Conservation (phyloP, 2,329 filamentous ascomycete species). For the Emericellopsis atlantica region DNA sequence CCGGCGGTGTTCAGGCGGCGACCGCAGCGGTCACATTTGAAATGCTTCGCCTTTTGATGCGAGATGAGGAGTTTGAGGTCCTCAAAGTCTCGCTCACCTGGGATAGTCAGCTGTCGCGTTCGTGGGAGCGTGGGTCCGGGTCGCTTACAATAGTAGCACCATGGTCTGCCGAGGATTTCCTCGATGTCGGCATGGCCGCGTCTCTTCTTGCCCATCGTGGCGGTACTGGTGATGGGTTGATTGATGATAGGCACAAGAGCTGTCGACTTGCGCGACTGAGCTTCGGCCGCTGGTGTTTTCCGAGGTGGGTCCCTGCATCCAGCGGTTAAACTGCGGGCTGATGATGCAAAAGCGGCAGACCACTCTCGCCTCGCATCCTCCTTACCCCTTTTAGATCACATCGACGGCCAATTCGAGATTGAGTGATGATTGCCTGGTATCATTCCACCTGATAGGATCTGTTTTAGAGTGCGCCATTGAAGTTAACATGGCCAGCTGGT, state of each 20-base stretch:
- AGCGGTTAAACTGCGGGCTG: neutral
- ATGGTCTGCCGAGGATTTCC: slow-evolving; percentile 75
- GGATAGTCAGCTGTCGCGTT: slow-evolving; percentile 10
- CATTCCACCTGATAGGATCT: no score
- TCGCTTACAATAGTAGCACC: slow-evolving; percentile 86
- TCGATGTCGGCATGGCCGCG: slow-evolving; percentile 76
- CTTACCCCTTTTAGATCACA: no score
- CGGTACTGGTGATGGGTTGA: neutral
- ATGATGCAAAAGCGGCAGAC: no score
- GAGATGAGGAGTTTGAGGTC: slow-evolving; percentile 93
- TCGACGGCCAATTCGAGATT: no score
- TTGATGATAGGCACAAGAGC: neutral
- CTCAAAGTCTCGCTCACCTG: slow-evolving; percentile 89
- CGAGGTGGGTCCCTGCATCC: neutral
- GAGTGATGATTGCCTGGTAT: no score
- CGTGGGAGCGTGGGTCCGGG: neutral
- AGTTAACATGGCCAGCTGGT: no score
- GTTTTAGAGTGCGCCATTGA: no score
- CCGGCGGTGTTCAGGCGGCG: slow-evolving; percentile 86
- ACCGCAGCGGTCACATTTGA: slow-evolving; percentile 88
- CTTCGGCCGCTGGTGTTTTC: neutral
- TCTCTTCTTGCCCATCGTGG: slow-evolving; percentile 76
- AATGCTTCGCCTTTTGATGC: slow-evolving; percentile 98
- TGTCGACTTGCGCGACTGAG: neutral
- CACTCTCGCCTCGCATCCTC: no score